Evolutionary conservation across 2,329 filamentous ascomycete genomes (phyloP).

Genomic region (Periconia sp.): DNA sequence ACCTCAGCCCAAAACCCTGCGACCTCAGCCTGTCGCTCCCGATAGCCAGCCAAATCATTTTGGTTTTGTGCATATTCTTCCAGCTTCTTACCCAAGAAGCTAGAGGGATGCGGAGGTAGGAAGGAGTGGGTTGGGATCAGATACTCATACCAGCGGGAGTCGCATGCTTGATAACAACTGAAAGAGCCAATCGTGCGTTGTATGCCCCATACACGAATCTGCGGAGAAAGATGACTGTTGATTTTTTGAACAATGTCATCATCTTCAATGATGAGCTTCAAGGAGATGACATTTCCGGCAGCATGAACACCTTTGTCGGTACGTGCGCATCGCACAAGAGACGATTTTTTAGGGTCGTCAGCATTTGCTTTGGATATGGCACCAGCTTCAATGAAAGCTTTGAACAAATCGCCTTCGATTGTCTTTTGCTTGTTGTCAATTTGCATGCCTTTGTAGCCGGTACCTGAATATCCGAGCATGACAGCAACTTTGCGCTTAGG

Average conservation of each 20-base stretch:
- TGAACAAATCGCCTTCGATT: slow-evolving; percentile 93
- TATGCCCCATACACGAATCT: slow-evolving; percentile 95
- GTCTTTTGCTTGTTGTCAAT: slow-evolving; percentile 78
- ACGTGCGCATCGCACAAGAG: slow-evolving; percentile 87
- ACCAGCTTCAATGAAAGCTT: slow-evolving; percentile 84
- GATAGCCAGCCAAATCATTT: slow-evolving; percentile 69
- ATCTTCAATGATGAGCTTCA: slow-evolving; percentile 96
- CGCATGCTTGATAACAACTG: slow-evolving; percentile 92
- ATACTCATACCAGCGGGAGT: slow-evolving; percentile 97
- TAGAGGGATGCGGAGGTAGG: slow-evolving; percentile 86
- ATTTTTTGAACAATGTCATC: slow-evolving; percentile 85
- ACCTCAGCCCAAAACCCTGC: slow-evolving; percentile 79
- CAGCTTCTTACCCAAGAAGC: slow-evolving; percentile 81
- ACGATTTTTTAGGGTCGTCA: slow-evolving; percentile 94
- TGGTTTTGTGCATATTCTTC: slow-evolving; percentile 74
- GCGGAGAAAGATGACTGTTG: slow-evolving; percentile 78
- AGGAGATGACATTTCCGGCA: slow-evolving; percentile 88
- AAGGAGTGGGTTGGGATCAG: slow-evolving; percentile 92
- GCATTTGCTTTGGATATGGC: slow-evolving; percentile 97
- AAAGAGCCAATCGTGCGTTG: slow-evolving; percentile 87
- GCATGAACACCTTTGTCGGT: slow-evolving; percentile 98
- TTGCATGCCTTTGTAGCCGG: slow-evolving; percentile 97
- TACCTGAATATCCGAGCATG: slow-evolving; percentile 92
- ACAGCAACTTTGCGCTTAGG: slow-evolving; percentile 98
- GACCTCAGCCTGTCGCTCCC: slow-evolving; percentile 73